Evolutionary conservation across 371 early-diverging fungal genomes (phyloP).

Genomic region (Circinella umbellata): DNA sequence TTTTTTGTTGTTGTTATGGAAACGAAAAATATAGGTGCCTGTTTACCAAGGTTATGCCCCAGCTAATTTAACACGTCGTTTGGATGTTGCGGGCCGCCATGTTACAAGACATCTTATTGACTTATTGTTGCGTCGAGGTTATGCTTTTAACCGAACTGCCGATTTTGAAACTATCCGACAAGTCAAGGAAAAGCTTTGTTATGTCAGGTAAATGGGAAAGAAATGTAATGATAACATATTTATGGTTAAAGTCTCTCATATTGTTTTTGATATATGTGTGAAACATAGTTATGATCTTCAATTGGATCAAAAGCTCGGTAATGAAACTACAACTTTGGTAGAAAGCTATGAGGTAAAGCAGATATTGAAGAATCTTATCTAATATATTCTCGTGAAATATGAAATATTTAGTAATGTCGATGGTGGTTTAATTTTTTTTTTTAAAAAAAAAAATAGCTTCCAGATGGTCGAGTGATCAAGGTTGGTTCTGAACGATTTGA

Average conservation of each 20-base stretch:
- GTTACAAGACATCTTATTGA: constrained; percentile 97
- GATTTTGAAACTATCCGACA: constrained; percentile 98
- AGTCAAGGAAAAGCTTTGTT: constrained; percentile 97
- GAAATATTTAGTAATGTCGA: too few relatives aligned
- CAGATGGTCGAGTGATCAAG: constrained; percentile 98
- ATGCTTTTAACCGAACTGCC: constrained; percentile 96
- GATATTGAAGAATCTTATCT: not conserved
- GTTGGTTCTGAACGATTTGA: constrained; percentile 97
- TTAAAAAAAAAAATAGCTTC: constrained; percentile 59
- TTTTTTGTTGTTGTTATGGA: too few relatives aligned
- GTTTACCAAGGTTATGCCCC: constrained; percentile 95
- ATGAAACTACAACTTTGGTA: constrained; percentile 95
- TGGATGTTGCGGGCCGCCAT: constrained; percentile 97
- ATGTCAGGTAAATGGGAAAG: constrained; percentile 76
- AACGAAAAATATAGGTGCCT: constrained; percentile 64
- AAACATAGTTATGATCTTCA: constrained; percentile 85
- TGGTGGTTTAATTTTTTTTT: not conserved
- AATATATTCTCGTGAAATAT: not conserved
- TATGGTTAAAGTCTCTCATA: too few relatives aligned
- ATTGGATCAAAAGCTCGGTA: constrained; percentile 92
- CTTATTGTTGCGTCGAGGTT: constrained; percentile 90
- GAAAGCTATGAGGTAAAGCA: constrained; percentile 87
- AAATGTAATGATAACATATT: too few relatives aligned
- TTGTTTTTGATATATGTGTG: not conserved
- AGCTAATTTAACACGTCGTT: constrained; percentile 88